A percentile compares a stretch with the other conserved stretches of the same genome.
Conservation (phyloP, 2,329 filamentous ascomycete genomes). For the Venturia pyrina region DNA sequence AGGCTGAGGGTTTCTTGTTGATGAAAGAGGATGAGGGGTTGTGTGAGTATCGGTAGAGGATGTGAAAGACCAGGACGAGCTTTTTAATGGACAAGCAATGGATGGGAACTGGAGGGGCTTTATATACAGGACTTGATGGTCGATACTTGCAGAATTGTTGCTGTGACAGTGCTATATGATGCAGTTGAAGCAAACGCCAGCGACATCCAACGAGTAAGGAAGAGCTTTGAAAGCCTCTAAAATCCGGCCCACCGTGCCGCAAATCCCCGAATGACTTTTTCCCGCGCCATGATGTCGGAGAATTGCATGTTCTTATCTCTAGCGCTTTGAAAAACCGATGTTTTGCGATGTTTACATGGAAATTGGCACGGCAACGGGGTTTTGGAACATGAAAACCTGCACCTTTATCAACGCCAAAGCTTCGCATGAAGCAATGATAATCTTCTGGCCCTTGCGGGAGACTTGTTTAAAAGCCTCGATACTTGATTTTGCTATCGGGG, state of each 20-base stretch:
- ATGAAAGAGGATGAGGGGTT: not conserved
- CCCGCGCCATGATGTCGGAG: not conserved
- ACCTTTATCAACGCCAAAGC: not conserved
- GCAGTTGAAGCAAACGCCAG: too few species aligned
- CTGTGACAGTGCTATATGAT: not conserved
- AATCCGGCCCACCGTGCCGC: not conserved
- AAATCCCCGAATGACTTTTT: not conserved
- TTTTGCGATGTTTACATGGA: not conserved
- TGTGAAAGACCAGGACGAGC: not conserved
- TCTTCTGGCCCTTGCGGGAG: not conserved
- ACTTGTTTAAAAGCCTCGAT: too few species aligned
- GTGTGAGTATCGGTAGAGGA: not conserved
- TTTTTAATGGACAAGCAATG: not conserved
- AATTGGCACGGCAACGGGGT: not conserved
- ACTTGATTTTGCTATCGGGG: too few species aligned
- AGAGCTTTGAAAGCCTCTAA: not conserved
- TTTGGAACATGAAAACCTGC: not conserved
- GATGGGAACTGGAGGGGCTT: not conserved
- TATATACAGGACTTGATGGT: not conserved
- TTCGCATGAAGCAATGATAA: not conserved
- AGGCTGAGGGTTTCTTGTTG: not conserved
- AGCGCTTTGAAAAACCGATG: not conserved
- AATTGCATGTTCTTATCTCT: not conserved
- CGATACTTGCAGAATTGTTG: not conserved
- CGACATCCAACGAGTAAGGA: not conserved